Base-by-base conservation (phyloP, 805 yeast genomes). In the Saturnispora besseyi region DNA sequence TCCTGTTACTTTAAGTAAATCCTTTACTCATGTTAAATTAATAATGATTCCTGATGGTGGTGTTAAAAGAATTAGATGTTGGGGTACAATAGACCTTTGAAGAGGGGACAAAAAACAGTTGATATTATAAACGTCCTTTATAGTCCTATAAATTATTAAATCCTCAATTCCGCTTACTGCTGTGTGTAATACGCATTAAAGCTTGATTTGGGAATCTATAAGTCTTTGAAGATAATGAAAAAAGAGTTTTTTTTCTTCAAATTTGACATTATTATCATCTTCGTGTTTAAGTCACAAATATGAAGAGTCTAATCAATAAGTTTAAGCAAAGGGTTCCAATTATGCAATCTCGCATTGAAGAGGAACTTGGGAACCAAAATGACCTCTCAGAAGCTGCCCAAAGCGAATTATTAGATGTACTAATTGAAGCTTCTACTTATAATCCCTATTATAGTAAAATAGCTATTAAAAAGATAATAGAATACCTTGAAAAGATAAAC, bases 1-100 rank as follows among this genome's bases (percentile, higher is more conserved):
- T 62, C 64, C 68, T 5, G 64, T 72, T 15, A 53, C 54, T 2
- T 28, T 44, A 6, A 55, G 55, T n/a, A 59, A 65, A 33, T 60
- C 66, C 1, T 78, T 65, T 58, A 77, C 89, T 9, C 96, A 89
- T 63, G 86, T 89, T 30, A 79, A 81, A 59, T 65, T 91, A 57
- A 79, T 86, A 9, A 84, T 91, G 65, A 84, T 89, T 56, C 99
- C 99, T 22, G 99, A 91, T 63, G 99, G 99, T 45, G 99, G 99
- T 53, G 87, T 89, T 50, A 91, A 91, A 73, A 78, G 99, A 64
- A 69, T 91, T 36, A 78, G 96, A 56, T 93, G 90, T 28, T 77
- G 79, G 59, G 98, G 97, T 40, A 71, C 71, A 31, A 38, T 64
- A 13, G 53, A 49, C 45, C 12, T 29, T 29, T 45, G 24, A 34